These are phyloP conservation scores for Theobroma grandiflorum DNA, from an alignment of 441 rosid species.

Conservation along the genomic window DNA sequence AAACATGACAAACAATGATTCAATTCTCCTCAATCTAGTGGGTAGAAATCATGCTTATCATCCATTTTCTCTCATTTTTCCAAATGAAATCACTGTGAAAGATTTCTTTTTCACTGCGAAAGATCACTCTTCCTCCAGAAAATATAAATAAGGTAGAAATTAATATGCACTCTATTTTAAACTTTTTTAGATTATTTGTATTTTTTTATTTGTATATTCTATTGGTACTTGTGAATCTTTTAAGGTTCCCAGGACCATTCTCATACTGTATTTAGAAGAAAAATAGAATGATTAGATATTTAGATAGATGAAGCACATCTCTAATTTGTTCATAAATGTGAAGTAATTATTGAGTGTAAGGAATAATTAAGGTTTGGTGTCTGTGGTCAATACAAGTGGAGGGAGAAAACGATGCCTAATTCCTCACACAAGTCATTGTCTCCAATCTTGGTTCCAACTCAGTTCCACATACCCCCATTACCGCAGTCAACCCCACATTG, in stretches of 20 bases:
- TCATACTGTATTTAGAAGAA: too few relatives aligned
- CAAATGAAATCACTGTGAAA: background rate
- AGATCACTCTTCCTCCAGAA: too few relatives aligned
- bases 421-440: background rate
- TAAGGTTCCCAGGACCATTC: too few relatives aligned
- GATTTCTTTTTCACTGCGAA: too few relatives aligned
- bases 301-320: too few relatives aligned
- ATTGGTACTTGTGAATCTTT: too few relatives aligned
- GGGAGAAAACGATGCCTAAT: background rate
- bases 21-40: background rate
- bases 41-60: background rate
- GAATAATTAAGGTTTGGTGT: constrained; percentile 4
- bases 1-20: background rate
- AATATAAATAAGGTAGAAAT: too few relatives aligned
- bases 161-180: too few relatives aligned
- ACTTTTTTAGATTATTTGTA: too few relatives aligned
- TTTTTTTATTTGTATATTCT: too few relatives aligned
- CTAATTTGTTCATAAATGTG: background rate
- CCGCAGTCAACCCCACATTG: background rate
- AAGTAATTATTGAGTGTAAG: background rate
- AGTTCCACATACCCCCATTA: background rate
- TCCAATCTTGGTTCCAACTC: constrained; percentile 16
- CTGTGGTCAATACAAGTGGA: background rate
- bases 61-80: background rate
- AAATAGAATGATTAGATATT: too few relatives aligned